These are phyloP conservation scores for Plasmodium knowlesi DNA, from an alignment of 169 alveolate species.

Conservation along the genomic window DNA sequence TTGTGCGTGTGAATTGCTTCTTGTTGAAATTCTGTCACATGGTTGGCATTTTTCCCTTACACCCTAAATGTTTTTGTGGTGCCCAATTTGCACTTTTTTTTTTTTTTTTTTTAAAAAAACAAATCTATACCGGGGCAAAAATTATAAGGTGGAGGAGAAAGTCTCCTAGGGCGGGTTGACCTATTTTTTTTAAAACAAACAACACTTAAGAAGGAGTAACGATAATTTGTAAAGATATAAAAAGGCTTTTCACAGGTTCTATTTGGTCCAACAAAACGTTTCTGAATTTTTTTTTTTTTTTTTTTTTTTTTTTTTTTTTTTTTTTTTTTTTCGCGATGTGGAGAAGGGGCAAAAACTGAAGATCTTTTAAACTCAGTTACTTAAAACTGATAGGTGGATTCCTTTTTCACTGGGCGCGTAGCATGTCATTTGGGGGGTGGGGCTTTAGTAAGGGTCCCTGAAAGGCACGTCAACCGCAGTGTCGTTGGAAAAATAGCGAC, in stretches of 20 bases:
- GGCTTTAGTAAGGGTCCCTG: background rate
- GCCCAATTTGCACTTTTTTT: background rate
- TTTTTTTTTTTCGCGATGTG: too few species aligned
- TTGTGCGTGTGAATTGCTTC: background rate
- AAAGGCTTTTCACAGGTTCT: background rate
- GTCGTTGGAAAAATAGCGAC: background rate
- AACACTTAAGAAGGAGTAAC: background rate
- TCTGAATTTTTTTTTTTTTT: too few species aligned
- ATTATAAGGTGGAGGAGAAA: background rate
- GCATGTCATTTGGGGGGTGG: background rate
- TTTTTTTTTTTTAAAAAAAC: background rate
- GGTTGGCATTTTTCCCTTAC: background rate
- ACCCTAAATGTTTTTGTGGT: background rate
- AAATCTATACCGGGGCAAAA: background rate
- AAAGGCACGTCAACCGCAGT: background rate
- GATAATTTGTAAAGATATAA: too few species aligned
- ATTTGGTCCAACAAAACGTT: too few species aligned
- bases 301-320: too few species aligned
- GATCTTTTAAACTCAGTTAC: too few species aligned
- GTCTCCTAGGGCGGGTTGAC: background rate
- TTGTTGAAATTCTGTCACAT: background rate
- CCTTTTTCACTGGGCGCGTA: background rate
- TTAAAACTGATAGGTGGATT: background rate
- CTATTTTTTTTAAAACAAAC: background rate
- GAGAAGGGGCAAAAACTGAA: background rate